Conservation (phyloP, 768 basidiomycete species). For the Lepiota subincarnata region DNA sequence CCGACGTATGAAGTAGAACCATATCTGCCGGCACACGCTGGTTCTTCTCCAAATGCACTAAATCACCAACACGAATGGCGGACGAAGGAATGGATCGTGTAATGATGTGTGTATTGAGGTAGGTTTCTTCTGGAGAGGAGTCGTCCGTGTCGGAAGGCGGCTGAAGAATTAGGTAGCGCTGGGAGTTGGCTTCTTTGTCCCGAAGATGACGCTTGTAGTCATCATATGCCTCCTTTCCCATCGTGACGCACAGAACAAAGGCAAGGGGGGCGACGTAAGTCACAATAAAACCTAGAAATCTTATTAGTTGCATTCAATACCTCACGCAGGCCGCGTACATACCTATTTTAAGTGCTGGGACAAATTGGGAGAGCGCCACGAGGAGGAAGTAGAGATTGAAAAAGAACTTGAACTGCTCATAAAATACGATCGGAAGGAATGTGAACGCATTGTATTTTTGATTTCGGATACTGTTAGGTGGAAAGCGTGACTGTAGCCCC, state of each 20-base stretch:
- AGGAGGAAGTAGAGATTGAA: constrained; percentile 98
- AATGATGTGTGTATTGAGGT: constrained; percentile 43
- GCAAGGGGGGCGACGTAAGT: constrained; percentile 97
- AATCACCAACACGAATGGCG: constrained; percentile 84
- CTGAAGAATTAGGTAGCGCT: constrained; percentile 82
- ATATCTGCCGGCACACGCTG: constrained; percentile 95
- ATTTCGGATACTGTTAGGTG: constrained; percentile 91
- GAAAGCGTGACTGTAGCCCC: constrained; percentile 65
- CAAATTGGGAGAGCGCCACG: constrained; percentile 92
- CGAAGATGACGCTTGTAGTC: constrained; percentile 93
- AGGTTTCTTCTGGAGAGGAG: constrained; percentile 36
- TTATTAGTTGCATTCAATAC: neutral
- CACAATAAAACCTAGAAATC: constrained; percentile 73
- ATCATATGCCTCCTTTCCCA: constrained; percentile 99
- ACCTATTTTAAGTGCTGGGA: constrained; percentile 96
- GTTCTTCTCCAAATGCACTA: constrained; percentile 92
- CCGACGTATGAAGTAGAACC: constrained; percentile 83
- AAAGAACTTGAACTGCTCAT: constrained; percentile 99
- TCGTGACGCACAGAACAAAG: constrained; percentile 91
- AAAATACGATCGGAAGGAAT: constrained; percentile 96
- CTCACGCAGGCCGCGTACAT: constrained; percentile 33
- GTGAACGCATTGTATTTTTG: constrained; percentile 97
- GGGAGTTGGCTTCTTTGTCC: constrained; percentile 93
- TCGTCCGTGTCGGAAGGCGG: constrained; percentile 33
- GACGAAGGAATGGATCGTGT: constrained; percentile 85